Evolutionary conservation across 768 basidiomycete species (phyloP), one percentile per base, ranked within the genome.

Genomic region (Nidularia sp.): DNA sequence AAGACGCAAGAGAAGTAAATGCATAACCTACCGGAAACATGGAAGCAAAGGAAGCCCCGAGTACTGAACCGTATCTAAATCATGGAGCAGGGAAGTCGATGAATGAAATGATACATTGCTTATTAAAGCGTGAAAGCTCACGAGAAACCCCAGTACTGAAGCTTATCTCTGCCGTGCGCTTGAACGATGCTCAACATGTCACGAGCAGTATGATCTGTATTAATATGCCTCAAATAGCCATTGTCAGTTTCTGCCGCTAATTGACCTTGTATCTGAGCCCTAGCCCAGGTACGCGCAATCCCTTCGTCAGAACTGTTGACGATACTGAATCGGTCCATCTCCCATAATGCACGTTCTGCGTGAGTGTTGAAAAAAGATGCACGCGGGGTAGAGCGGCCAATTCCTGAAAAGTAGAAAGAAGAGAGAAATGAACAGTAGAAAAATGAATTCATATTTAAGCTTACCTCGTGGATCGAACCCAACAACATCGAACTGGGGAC

Each of bases 391-490:
- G 76, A 73, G 13, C 53, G 59, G 5, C 57, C 63, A 15, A 76
- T 56, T 15, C 76, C 72, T 74, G 52, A 10, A 35, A 47, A n/a
- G 32, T 25, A 9, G 6, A 6, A 7, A 6, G 10, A 10, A 36
- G 48, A 15, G 32, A 48, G 7, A 39, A 25, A 34, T 31, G 12
- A 12, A 9, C 10, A 52, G 12, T 29, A 9, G 10, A n/a, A 39
- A n/a, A 36, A 15, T 34, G 29, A 29, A 50, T n/a, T n/a, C n/a
- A n/a, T n/a, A n/a, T n/a, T n/a, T n/a, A 32, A 9, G 50, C 57
- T 6, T 52, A 75, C 75, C 76, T 62, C 75, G 59, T 10, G 76
- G 76, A 56, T 80, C 78, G 53, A 78, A 78, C 2, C 74, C 68
- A 7, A 80, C 66, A 2, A 78, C 55, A 49, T 80, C 76, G 53